Conservation (phyloP, 192 early-diverging fungal genomes). For the Kappamyces sp. region DNA sequence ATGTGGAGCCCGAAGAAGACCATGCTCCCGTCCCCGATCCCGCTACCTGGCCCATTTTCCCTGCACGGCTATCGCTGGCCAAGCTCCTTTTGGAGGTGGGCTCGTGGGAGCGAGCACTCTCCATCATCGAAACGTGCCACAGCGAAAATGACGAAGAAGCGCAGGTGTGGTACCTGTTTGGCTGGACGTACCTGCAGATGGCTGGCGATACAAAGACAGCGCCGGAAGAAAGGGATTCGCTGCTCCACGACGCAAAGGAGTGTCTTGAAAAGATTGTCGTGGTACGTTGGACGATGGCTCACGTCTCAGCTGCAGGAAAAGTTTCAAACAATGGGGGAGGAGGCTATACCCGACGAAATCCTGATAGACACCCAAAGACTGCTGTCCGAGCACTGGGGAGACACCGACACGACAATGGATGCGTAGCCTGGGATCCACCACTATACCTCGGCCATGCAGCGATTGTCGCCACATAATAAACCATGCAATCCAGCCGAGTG, state of each 20-base stretch:
- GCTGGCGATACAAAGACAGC: conserved; percentile 37
- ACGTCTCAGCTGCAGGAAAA: conserved; percentile 12
- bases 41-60: conserved; percentile 64
- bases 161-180: conserved; percentile 93
- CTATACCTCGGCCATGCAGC: no score
- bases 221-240: conserved; percentile 43
- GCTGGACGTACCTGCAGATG: conserved; percentile 83
- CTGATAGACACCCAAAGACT: conserved; percentile 4
- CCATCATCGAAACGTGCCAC: conserved; percentile 70
- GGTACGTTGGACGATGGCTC: conserved; percentile 25
- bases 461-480: no score
- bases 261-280: conserved; percentile 65
- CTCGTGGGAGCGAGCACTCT: conserved; percentile 71
- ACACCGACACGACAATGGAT: no score
- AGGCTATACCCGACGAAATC: conserved; percentile 7
- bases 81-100: conserved; percentile 84
- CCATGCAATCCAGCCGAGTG: no score
- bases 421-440: no score
- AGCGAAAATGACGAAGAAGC: conserved; percentile 89
- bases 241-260: conserved; percentile 66
- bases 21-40: conserved; percentile 17
- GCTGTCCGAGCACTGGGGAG: no score
- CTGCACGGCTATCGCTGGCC: conserved; percentile 72
- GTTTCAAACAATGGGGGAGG: conserved; percentile 8
- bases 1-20: conserved; percentile 41